These are phyloP conservation scores for Huntiella savannae DNA, from an alignment of 2,329 filamentous ascomycete genomes.

Conservation along the genomic window DNA sequence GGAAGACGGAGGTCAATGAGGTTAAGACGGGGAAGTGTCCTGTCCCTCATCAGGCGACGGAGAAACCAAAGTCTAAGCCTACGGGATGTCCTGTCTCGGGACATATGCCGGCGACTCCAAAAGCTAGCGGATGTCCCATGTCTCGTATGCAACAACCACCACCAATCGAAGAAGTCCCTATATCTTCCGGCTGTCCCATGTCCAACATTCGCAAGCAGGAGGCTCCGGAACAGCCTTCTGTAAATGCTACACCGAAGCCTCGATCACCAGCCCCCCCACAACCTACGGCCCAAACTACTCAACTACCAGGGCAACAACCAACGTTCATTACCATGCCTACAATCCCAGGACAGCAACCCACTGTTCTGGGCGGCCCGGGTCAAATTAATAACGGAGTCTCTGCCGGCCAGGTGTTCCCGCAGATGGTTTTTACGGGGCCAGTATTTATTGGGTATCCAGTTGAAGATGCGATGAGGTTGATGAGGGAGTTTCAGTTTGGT, in stretches of 20 bases:
- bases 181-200: not conserved
- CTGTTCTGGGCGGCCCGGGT: not conserved
- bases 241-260: not conserved
- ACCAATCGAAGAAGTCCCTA: too few species aligned
- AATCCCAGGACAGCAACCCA: conserved; percentile 15
- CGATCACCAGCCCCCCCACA: conserved; percentile 14
- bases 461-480: conserved; percentile 59
- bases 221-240: too few species aligned
- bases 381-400: not conserved
- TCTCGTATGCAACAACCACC: too few species aligned
- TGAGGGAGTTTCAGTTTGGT: conserved; percentile 37
- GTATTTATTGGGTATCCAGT: conserved; percentile 85
- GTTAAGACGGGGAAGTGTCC: not conserved
- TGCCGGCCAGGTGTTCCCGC: conserved; percentile 22
- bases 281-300: not conserved
- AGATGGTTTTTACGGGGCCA: conserved; percentile 78
- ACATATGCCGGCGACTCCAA: not conserved
- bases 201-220: not conserved
- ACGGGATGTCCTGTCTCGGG: not conserved
- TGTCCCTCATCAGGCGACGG: not conserved
- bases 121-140: too few species aligned
- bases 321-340: conserved; percentile 30
- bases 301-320: conserved; percentile 20
- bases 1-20: too few species aligned
- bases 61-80: not conserved